Evolutionary conservation across 1,139 yeast species (phyloP).

Genomic region (Candida sanyaensis): DNA sequence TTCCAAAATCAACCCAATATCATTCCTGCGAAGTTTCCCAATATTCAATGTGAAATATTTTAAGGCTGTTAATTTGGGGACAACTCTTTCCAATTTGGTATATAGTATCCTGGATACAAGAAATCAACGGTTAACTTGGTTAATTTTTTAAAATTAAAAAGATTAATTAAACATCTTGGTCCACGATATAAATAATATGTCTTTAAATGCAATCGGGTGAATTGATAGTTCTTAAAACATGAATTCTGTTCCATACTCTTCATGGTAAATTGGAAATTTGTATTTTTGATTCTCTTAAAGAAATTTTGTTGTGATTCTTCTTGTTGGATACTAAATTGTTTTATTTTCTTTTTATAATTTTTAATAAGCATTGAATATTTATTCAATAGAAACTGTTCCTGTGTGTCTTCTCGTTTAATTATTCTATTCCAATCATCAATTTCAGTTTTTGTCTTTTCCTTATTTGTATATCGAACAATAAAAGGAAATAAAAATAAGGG

Average conservation of each 20-base stretch:
- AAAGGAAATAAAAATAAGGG: slow-evolving; percentile 1
- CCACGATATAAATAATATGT: slow-evolving; percentile 1
- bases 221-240: slow-evolving; percentile 1
- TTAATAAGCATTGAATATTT: not conserved
- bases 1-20: not conserved
- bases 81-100: not conserved
- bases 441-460: not conserved
- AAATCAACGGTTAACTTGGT: slow-evolving; percentile 3
- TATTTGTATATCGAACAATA: not conserved
- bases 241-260: not conserved
- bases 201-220: slow-evolving; percentile 2
- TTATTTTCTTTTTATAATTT: not conserved
- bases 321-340: not conserved
- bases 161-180: not conserved
- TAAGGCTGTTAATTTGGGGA: not conserved
- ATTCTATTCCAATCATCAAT: slow-evolving; percentile 4
- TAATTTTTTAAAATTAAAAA: slow-evolving; percentile 1
- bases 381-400: not conserved
- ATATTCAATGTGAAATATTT: not conserved
- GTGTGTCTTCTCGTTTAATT: too few species aligned
- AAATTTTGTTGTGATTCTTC: not conserved
- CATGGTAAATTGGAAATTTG: slow-evolving; percentile 2
- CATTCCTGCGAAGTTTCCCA: not conserved
- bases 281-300: slow-evolving; percentile 1
- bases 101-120: not conserved